Evolutionary conservation across 192 early-diverging fungal species (phyloP), one percentile per base, ranked within the genome.

Genomic region (Dissophora ornata): DNA sequence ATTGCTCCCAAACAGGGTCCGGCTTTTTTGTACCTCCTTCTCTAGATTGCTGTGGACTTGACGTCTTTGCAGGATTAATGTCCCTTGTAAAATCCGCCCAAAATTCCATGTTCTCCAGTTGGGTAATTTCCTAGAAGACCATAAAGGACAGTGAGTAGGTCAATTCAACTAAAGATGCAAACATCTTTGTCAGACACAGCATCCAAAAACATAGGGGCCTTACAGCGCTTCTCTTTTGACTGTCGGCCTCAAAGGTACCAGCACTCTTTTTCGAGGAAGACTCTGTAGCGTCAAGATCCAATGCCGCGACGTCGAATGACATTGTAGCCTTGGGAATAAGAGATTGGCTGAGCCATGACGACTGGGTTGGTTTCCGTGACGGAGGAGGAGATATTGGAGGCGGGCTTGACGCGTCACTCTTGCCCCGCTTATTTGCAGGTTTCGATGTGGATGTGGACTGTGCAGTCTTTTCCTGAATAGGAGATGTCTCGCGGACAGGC

Each of bases 41-140:
- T 10, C 34, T 60, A 3, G 67, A 48, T 19, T 54, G n/a, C 15
- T 19, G 19, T 0, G 57, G 67, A 30, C 33, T 57, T 16, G 57
- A 58, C 15, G 54, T 28, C 26, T 62, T 62, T 11, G 22, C 16
- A 8, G 69, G 59, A 6, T 61, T 49, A 18, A 44, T 29, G 22
- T 57, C 60, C 15, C 51, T 44, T 29, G 69, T 62, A 30, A 71
- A 71, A 19, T 59, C 69, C 0, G 69, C 69, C 69, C 69, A 71
- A 18, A 62, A 54, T 29, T 71, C 69, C 69, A 71, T 62, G 28
- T 71, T 71, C 46, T 71, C 59, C 8, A 71, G 54, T 36, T 71
- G 59, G 1, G 58, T 62, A 13, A 36, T 38, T 25, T 71, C 69
- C 58, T 71, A 25, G 2, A 21, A 30, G 2, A 29, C 0, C 18